phyloP scores from a whole-genome alignment of 225 moss, liverwort and hornwort species.

The Physcomitrium patens region DNA sequence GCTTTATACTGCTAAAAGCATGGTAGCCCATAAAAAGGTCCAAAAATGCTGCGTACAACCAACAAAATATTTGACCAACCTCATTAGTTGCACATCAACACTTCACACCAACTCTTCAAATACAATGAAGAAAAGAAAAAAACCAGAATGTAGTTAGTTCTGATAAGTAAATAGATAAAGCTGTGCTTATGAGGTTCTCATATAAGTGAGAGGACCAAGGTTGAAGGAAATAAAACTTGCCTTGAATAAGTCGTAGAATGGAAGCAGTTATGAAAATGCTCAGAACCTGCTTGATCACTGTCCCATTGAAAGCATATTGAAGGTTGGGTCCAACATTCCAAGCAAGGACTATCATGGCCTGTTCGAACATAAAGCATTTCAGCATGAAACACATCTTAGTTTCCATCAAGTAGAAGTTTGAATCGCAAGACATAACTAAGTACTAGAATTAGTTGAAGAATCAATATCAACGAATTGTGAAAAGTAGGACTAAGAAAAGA shows the following conservation, averaged over 20 bases:
- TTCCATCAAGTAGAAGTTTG: not conserved
- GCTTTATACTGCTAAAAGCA: slow-evolving; percentile 75
- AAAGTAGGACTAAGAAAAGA: slow-evolving; percentile 19
- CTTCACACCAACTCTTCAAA: not conserved
- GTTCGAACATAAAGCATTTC: slow-evolving; percentile 8
- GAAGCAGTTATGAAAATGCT: slow-evolving; percentile 96
- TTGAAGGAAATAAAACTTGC: slow-evolving; percentile 29
- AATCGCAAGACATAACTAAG: no score
- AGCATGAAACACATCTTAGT: not conserved
- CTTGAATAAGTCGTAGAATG: slow-evolving; percentile 81
- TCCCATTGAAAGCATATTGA: slow-evolving; percentile 55
- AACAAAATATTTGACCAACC: not conserved
- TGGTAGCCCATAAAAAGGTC: slow-evolving; percentile 70
- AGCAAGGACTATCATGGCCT: slow-evolving; percentile 86
- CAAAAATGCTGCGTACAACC: slow-evolving; percentile 43
- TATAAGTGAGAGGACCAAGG: no score
- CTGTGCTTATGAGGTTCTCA: no score
- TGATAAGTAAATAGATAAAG: no score
- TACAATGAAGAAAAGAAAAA: not conserved
- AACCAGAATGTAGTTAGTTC: no score
- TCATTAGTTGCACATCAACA: not conserved
- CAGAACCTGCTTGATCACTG: slow-evolving; percentile 73
- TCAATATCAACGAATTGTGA: not conserved
- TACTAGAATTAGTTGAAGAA: not conserved
- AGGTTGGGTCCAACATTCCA: slow-evolving; percentile 77